These are phyloP conservation scores for Macrotyloma uniflorum DNA, from an alignment of 306 rosid genomes.

Conservation along the genomic window DNA sequence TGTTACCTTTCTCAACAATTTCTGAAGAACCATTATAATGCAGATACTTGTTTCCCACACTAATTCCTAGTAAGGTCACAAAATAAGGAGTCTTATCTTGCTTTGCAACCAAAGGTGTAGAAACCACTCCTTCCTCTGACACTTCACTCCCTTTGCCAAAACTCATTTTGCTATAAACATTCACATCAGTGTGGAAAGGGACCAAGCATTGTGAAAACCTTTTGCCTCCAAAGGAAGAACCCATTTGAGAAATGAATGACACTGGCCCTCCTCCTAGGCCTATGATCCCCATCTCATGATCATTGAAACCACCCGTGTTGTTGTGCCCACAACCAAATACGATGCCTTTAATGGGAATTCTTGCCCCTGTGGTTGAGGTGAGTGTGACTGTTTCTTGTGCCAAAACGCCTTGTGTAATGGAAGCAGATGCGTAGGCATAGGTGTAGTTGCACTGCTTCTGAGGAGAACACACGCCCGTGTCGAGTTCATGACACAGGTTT, in stretches of 20 bases:
- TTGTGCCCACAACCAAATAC: conserved; percentile 29
- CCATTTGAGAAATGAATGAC: conserved; percentile 20
- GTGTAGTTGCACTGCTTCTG: conserved; percentile 5
- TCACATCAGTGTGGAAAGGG: conserved; percentile 3
- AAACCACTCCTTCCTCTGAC: neutral
- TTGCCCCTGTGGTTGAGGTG: neutral
- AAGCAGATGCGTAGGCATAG: neutral
- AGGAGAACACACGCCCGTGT: conserved; percentile 1
- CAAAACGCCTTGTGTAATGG: neutral
- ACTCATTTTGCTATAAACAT: neutral
- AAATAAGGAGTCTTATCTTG: neutral
- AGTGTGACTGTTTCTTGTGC: conserved; percentile 12
- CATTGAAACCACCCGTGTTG: conserved; percentile 4
- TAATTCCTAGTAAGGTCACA: conserved; percentile 18
- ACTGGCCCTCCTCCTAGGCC: conserved; percentile 7
- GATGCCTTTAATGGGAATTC: neutral
- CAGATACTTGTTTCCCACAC: neutral
- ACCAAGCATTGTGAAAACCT: conserved; percentile 13
- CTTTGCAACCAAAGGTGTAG: conserved; percentile 4
- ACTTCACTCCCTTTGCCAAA: conserved; percentile 15
- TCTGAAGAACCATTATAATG: neutral
- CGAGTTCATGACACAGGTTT: neutral
- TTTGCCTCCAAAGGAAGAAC: neutral
- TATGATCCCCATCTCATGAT: conserved; percentile 20
- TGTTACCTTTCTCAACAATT: neutral